These are phyloP conservation scores for Karstenula rhodostoma DNA, from an alignment of 2,329 filamentous ascomycete genomes.

Conservation along the genomic window DNA sequence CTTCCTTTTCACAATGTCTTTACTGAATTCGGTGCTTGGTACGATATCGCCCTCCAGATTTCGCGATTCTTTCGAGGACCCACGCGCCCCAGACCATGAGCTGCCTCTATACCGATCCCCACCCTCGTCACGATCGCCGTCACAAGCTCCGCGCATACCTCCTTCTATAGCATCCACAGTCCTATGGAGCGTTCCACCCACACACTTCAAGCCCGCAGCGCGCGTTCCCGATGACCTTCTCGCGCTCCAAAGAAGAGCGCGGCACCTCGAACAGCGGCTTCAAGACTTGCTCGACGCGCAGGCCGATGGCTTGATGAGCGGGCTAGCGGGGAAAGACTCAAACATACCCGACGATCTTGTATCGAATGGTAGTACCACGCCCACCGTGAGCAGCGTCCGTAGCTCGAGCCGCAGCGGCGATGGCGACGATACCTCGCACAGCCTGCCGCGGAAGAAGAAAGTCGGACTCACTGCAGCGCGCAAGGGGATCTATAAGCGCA, in stretches of 20 bases:
- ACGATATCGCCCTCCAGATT: constrained; percentile 42
- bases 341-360: constrained; percentile 49
- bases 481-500: constrained; percentile 69
- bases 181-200: constrained; percentile 39
- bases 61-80: constrained; percentile 46
- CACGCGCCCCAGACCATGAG: constrained; percentile 45
- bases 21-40: constrained; percentile 48
- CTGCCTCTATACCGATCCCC: constrained; percentile 44
- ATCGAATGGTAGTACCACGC: constrained; percentile 60
- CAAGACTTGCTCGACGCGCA: constrained; percentile 69
- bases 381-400: constrained; percentile 53
- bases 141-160: constrained; percentile 41
- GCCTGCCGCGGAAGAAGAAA: constrained; percentile 57
- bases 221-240: constrained; percentile 54
- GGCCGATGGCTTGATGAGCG: constrained; percentile 63
- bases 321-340: constrained; percentile 49
- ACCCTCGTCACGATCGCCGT: constrained; percentile 36
- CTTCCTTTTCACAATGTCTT: constrained; percentile 33
- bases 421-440: constrained; percentile 24
- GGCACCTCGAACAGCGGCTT: constrained; percentile 64
- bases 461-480: constrained; percentile 69
- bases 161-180: constrained; percentile 44
- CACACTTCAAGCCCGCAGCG: constrained; percentile 34
- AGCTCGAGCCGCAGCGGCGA: constrained; percentile 39
- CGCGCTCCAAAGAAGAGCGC: constrained; percentile 61